Base-by-base conservation (phyloP, 2,329 filamentous ascomycete species). In the Aureobasidium pullulans region DNA sequence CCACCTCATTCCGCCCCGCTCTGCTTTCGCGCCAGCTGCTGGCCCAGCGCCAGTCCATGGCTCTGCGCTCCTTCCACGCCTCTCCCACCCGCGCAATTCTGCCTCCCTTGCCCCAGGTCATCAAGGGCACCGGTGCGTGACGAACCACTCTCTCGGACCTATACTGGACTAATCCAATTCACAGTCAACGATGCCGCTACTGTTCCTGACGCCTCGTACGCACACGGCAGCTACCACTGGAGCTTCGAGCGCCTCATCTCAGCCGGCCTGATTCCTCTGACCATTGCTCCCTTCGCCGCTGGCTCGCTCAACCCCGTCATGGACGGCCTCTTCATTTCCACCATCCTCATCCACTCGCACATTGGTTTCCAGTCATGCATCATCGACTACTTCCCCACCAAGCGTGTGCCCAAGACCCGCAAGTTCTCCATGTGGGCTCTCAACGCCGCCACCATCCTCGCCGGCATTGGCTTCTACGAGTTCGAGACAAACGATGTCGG, bases 401-500 rank as follows among this genome's bases (percentile, higher is more conserved):
- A 81, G 71, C 81, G 84, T 68, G 81, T 88, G 66, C 89, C 91
- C 53, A 84, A 81, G 65, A 75, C 83, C 62, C 84, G 84, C 72
- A 85, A 83, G 70, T 58, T 79, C n/a, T 80, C 86, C 72, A 84
- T 82, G 74, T 97, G 91, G 91, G 78, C 81, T 39, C 83, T 97
- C 64, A 91, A 92, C 70, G 76, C 81, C 47, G 86, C 84, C 62
- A 96, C 95, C 10, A 79, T 93, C 61, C 78, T 90, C 56, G 89
- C 92, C 63, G 91, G 89, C 53, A 81, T 96, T 65, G 92, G 92
- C 60, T 81, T 97, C 70, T 99, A 99, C 77, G 93, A 97, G 76
- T 97, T 97, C 69, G 94, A 99, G 85, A 99, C 94, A 34, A 97
- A 96, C 71, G 94, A 99, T 67, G 90, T 99, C 56, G 94, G 94